These are phyloP conservation scores for Pseudopithomyces chartarum DNA, from an alignment of 2,329 filamentous ascomycete species.

Conservation along the genomic window DNA sequence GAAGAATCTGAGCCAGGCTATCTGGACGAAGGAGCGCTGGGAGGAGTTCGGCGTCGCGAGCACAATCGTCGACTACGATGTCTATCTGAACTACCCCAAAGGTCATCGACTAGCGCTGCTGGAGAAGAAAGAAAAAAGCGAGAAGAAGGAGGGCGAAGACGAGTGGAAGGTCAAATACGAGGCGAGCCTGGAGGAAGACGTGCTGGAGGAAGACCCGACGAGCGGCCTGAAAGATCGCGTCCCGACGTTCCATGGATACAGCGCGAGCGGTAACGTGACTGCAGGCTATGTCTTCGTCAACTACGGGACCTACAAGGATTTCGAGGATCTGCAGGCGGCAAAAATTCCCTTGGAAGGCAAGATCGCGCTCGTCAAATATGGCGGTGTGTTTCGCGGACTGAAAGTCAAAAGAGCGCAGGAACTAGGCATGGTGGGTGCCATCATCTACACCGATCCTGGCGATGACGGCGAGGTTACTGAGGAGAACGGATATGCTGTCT, in stretches of 20 bases:
- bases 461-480: conserved; percentile 85
- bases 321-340: conserved; percentile 76
- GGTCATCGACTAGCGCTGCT: conserved; percentile 54
- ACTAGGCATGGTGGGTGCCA: conserved; percentile 81
- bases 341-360: conserved; percentile 80
- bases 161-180: conserved; percentile 72
- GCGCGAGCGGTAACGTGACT: conserved; percentile 88
- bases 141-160: conserved; percentile 18
- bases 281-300: conserved; percentile 87
- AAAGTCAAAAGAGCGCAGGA: conserved; percentile 94
- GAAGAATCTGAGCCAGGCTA: conserved; percentile 57
- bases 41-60: conserved; percentile 54
- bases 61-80: conserved; percentile 55
- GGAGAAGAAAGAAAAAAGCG: conserved; percentile 58
- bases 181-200: conserved; percentile 81
- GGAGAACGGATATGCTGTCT: conserved; percentile 76
- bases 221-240: conserved; percentile 73
- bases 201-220: conserved; percentile 81
- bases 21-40: conserved; percentile 58
- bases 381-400: conserved; percentile 82
- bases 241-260: conserved; percentile 94
- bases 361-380: conserved; percentile 86
- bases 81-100: conserved; percentile 58
- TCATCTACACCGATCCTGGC: conserved; percentile 88
- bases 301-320: conserved; percentile 86